Evolutionary conservation across 2,329 filamentous ascomycete genomes (phyloP), one percentile per base, ranked within the genome.

Genomic region (Pyrenochaeta sp.): DNA sequence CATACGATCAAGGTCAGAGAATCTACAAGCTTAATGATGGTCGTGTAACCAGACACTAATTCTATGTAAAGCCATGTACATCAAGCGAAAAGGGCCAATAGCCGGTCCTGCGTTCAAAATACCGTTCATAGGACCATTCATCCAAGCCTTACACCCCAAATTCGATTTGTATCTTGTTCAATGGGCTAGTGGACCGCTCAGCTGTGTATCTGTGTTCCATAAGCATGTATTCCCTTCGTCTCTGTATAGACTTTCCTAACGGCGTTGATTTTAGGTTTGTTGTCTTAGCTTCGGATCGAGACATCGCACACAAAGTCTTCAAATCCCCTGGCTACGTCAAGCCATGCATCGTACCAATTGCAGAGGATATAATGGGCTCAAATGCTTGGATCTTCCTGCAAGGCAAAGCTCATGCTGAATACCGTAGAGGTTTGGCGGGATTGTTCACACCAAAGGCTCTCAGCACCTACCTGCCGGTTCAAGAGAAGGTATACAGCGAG

Each of bases 121-220:
- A 15, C 78, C 78, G 55, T 80, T 81, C 66, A 77, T 97, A 75
- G 94, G 94, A 11, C 94, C 94, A 6, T 97, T 98, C 77, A 83
- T 98, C 54, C 82, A 97, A 73, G 96, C 92, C 18, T 82, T 97
- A 68, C 88, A 96, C 75, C 94, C 94, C 54, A 91, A 94, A 71
- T 97, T 97, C 75, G 87, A 90, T 56, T 86, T 92, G 69, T 97
- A 98, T 80, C 85, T 92, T 75, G 87, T 84, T 54, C 97, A 97
- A 82, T 98, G 94, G 94, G 76, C 84, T 67, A 96, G 91, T 74
- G 94, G 90, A 35, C 88, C 90, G 32, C 82, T 98, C 66, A 97
- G 93, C 82, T 98, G 94, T 73, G 94, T 98, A 59, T 97, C 92
- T 3, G 92, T 98, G 68, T 98, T 98, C 81, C 94, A 98, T 86